Base-by-base conservation (phyloP, 139 green algal genomes). In the Picochlorum sp. region DNA sequence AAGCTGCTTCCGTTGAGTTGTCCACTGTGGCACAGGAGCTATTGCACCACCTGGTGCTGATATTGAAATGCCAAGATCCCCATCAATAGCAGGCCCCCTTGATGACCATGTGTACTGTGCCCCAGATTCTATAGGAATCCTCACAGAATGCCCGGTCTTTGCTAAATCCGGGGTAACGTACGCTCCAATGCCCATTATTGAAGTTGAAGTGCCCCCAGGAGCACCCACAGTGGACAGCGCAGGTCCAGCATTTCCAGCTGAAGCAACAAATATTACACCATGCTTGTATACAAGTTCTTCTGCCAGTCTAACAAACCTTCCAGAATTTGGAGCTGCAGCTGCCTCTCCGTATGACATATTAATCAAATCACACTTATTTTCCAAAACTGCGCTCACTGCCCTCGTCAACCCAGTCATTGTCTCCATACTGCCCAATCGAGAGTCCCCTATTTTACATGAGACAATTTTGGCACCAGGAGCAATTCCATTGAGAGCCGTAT, bases 361-460 rank as follows among this genome's bases (percentile, higher is more conserved):
- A 81, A 66, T 85, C 88, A 18, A 50, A 25, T 59, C 22, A 44
- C 52, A 57, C 20, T 31, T 45, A 59, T 80, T 63, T 24, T 74
- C 53, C 44, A 81, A 43, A 13, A 80, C 80, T 14, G 81, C 67
- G 7, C 83, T 83, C 2, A 91, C 64, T 0, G 81, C 89, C 5
- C 89, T 67, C 1, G 76, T 74, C 32, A 96, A 55, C 0, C 81
- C 89, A 7, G 72, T 69, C 16, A 72, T 72, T 1, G 89, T 95
- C 70, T 96, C 88, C 82, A 95, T 90, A 60, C 61, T 75, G 16
- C 76, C 76, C 36, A 95, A 70, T 4, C 89, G 71, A 4, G 63
- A 86, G 71, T 96, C 89, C 6, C 89, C 88, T 44, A 96, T 96
- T 72, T 95, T 96, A 73, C 81, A 94, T n/a, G 71, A 86, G 44